A percentile compares a stretch with the other conserved stretches of the same genome.
Conservation (phyloP, 2,329 filamentous ascomycete species). For the Chaetomium sp. region DNA sequence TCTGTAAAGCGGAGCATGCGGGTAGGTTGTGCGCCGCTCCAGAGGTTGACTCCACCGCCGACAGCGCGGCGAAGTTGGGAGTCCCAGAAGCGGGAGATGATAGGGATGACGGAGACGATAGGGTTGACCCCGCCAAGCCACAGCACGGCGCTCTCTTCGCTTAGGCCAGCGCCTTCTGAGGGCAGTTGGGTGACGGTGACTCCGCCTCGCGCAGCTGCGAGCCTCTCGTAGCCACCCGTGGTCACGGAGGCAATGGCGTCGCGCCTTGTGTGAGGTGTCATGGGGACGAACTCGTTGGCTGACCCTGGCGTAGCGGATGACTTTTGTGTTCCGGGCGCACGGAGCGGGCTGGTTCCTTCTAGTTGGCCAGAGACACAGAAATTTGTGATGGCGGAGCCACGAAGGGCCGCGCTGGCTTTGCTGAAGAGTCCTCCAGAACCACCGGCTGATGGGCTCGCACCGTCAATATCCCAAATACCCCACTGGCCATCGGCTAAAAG, state of each 20-base stretch:
- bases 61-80: constrained; percentile 47
- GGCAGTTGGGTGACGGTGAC: constrained; percentile 43
- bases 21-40: constrained; percentile 48
- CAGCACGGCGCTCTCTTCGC: constrained; percentile 49
- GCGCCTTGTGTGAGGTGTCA: constrained; percentile 56
- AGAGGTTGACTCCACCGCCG: constrained; percentile 48
- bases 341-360: constrained; percentile 52
- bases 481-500: constrained; percentile 59
- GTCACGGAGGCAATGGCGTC: constrained; percentile 43
- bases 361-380: constrained; percentile 55
- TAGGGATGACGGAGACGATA: constrained; percentile 48
- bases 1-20: constrained; percentile 52
- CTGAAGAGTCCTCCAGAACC: constrained; percentile 38
- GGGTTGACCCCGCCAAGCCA: constrained; percentile 53
- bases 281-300: constrained; percentile 51
- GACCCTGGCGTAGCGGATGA: constrained; percentile 28
- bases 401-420: constrained; percentile 45
- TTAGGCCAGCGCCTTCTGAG: constrained; percentile 34
- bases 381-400: constrained; percentile 51
- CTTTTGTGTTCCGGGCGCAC: constrained; percentile 37
- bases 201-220: constrained; percentile 47
- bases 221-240: constrained; percentile 41
- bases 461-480: constrained; percentile 62
- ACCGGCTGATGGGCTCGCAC: constrained; percentile 40
- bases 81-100: constrained; percentile 53